phyloP scores from a whole-genome alignment of 129 eudicot genomes.

The Rutidosis leptorrhynchoides region DNA sequence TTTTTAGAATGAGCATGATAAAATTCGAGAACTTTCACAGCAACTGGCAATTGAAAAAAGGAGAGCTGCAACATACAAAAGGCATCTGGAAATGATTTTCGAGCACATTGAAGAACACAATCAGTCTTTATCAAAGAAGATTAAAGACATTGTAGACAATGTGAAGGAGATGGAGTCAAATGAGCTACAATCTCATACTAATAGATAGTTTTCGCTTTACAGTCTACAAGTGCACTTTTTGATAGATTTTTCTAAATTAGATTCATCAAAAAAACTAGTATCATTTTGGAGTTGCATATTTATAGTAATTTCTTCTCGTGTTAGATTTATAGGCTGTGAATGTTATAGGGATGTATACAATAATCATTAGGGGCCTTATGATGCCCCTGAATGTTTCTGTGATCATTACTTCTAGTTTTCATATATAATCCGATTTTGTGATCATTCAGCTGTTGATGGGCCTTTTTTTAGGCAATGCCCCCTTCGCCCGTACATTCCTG shows the following conservation, averaged over 20 bases:
- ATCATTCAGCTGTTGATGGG: too few species aligned
- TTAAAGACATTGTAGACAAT: constrained; percentile 58
- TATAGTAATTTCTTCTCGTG: constrained; percentile 2
- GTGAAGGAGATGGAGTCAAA: constrained; percentile 73
- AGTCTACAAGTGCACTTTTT: neutral
- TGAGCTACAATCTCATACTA: constrained; percentile 36
- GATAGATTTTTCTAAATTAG: neutral
- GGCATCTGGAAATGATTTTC: constrained; percentile 71
- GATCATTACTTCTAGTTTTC: neutral
- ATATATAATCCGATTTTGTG: too few species aligned
- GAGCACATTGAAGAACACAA: constrained; percentile 95
- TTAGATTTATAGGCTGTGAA: neutral
- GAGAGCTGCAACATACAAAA: constrained; percentile 74
- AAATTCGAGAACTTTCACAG: constrained; percentile 84
- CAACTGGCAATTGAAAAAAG: constrained; percentile 87
- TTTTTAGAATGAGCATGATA: constrained; percentile 81
- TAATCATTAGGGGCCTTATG: neutral
- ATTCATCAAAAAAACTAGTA: neutral
- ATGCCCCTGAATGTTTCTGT: too few species aligned
- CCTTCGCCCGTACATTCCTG: too few species aligned
- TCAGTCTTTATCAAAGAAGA: constrained; percentile 65
- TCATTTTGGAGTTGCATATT: constrained; percentile 19
- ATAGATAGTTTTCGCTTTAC: constrained; percentile 37
- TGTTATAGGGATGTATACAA: constrained; percentile 22
- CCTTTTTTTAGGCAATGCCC: too few species aligned